A percentile compares a stretch with the other conserved stretches of the same genome.
These are phyloP conservation scores for Trebouxia sp. DNA, from an alignment of 139 green algal genomes.

Conservation along the genomic window DNA sequence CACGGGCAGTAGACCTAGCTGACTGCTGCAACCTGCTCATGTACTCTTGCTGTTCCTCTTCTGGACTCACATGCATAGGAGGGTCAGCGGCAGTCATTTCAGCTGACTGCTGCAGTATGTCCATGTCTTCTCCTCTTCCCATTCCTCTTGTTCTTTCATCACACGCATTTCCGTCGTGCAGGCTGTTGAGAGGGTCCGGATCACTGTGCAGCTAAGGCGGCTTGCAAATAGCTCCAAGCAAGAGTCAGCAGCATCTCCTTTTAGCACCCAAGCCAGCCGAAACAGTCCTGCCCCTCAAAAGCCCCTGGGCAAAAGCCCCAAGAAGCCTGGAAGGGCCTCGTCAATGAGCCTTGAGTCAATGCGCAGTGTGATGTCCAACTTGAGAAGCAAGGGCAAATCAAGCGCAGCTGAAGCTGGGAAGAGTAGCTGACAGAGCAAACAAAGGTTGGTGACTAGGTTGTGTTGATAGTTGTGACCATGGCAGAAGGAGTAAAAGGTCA, in stretches of 20 bases:
- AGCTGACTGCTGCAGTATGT: too few relatives aligned
- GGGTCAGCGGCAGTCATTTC: too few relatives aligned
- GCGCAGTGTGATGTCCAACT: slow-evolving; percentile 15
- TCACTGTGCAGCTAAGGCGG: slow-evolving; percentile 54
- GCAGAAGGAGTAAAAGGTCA: too few relatives aligned
- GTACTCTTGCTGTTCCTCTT: too few relatives aligned
- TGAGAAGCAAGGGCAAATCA: slow-evolving; percentile 7
- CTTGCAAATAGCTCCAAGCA: slow-evolving; percentile 28
- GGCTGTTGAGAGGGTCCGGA: slow-evolving; percentile 55
- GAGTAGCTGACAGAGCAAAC: not conserved
- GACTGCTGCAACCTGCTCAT: too few relatives aligned
- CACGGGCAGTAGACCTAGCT: too few relatives aligned
- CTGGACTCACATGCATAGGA: too few relatives aligned
- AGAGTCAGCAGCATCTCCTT: not conserved
- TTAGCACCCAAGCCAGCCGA: not conserved
- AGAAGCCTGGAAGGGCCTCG: not conserved
- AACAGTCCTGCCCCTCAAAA: not conserved
- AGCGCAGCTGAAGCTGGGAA: not conserved
- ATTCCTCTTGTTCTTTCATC: too few relatives aligned
- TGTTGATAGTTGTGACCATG: too few relatives aligned
- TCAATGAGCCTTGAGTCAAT: slow-evolving; percentile 6
- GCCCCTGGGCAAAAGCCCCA: not conserved
- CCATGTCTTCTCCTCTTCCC: too few relatives aligned
- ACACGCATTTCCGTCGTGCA: slow-evolving; percentile 3
- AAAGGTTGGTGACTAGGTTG: too few relatives aligned